Evolutionary conservation across 176 grass and related monocot genomes (phyloP), one percentile per base, ranked within the genome.

Genomic region (Aegilops sharonensis): DNA sequence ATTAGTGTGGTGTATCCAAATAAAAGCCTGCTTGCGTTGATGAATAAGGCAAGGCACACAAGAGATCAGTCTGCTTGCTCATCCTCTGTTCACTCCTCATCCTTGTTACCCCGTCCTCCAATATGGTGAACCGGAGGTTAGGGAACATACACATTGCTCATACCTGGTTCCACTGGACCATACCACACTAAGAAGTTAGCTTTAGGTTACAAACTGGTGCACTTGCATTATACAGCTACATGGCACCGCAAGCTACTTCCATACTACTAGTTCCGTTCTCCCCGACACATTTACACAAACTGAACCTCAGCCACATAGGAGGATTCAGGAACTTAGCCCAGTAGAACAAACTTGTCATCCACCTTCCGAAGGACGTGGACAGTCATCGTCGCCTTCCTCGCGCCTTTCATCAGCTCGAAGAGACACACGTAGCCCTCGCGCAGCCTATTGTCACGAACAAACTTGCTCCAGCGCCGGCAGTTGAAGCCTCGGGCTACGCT

Each of bases 361-460:
- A 34, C 36, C 71, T 82, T 86, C 64, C 74, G 48, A 54, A 64
- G 3, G 78, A 78, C 79, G 71, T 86, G 84, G 9, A 90, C 84
- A 0, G 17, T 72, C 79, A 90, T 86, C 2, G 61, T 42, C 29
- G 23, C 83, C 83, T 30, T 90, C 72, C 18, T 62, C 1, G 65
- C 4, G 3, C 52, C 29, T 78, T 74, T 91, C 56, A 79, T 83
- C 69, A 94, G 56, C 65, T 94, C 84, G 11, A 90, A 90, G 34
- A 79, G 0, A 2, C 92, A 90, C 34, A 88, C 9, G 21, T 88
- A 14, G 5, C 75, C 87, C 20, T 82, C 72, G 13, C 48, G 30
- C 21, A 92, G 75, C 31, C 75, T 47, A 27, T 86, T 85, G 12
- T 82, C 78, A 1, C 5, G 8, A 5, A 87, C 71, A 68, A 92